These are phyloP conservation scores for Leishmania guyanensis DNA, from an alignment of 208 protist genomes.

Conservation along the genomic window DNA sequence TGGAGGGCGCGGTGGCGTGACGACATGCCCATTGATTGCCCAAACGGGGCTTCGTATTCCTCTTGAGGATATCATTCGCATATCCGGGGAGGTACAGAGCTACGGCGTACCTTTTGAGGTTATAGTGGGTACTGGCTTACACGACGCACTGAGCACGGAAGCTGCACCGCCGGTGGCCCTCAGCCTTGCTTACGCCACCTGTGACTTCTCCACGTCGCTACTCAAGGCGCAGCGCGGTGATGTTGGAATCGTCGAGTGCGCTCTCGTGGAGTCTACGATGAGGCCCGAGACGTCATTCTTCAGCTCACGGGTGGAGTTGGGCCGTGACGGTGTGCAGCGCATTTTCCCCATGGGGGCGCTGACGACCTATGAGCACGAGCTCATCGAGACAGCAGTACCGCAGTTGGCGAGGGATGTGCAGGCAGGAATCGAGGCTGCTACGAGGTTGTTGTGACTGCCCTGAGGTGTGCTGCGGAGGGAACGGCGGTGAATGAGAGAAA, in stretches of 20 bases:
- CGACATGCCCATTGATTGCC: constrained; percentile 90
- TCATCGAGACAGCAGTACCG: constrained; percentile 77
- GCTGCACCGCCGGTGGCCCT: constrained; percentile 47
- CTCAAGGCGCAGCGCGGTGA: constrained; percentile 82
- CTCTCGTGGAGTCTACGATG: constrained; percentile 76
- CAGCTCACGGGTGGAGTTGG: constrained; percentile 82
- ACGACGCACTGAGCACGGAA: constrained; percentile 36
- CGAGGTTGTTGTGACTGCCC: constrained; percentile 16
- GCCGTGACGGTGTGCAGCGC: constrained; percentile 71
- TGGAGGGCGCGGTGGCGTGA: constrained; percentile 92
- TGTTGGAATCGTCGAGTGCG: constrained; percentile 80
- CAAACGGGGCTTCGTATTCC: constrained; percentile 71
- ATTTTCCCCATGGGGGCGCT: constrained; percentile 65
- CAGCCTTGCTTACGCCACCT: constrained; percentile 60
- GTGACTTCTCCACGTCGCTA: constrained; percentile 68
- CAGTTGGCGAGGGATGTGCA: constrained; percentile 82
- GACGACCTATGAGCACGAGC: constrained; percentile 64
- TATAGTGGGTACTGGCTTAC: constrained; percentile 4
- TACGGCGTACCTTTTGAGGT: constrained; percentile 43
- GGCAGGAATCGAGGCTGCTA: constrained; percentile 53
- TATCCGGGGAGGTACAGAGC: constrained; percentile 64
- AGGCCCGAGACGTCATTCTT: constrained; percentile 78
- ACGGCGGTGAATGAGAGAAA: not conserved
- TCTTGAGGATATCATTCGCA: constrained; percentile 52
- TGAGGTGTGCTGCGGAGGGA: not conserved